Conservation (phyloP, 495 filamentous ascomycete species). For the Rostrohypoxylon terebratum region DNA sequence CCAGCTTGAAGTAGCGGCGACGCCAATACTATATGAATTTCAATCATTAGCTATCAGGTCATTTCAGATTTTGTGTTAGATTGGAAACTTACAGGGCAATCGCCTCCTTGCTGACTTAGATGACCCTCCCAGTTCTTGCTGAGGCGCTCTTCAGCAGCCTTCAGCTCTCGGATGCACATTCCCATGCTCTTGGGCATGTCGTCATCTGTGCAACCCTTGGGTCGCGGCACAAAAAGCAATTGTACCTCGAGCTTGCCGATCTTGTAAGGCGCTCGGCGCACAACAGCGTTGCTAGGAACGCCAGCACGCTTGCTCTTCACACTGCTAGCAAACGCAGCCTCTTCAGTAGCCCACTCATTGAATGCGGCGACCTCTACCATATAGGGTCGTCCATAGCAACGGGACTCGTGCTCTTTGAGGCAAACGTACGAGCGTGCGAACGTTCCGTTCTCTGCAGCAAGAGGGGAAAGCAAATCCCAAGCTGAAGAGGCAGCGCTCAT, state of each 20-base stretch:
- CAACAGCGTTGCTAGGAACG: slow-evolving; percentile 65
- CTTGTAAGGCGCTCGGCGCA: slow-evolving; percentile 86
- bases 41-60: slow-evolving; percentile 22
- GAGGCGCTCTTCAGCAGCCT: slow-evolving; percentile 81
- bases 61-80: background rate
- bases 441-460: slow-evolving; percentile 90
- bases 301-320: slow-evolving; percentile 85
- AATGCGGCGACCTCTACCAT: slow-evolving; percentile 90
- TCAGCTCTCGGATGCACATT: slow-evolving; percentile 89
- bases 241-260: slow-evolving; percentile 94
- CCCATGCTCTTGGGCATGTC: slow-evolving; percentile 99
- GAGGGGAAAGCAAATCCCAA: slow-evolving; percentile 87
- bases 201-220: slow-evolving; percentile 86
- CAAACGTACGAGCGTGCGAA: slow-evolving; percentile 94
- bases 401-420: slow-evolving; percentile 88
- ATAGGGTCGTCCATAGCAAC: slow-evolving; percentile 87
- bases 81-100: slow-evolving; percentile 85
- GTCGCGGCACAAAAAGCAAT: slow-evolving; percentile 91
- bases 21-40: slow-evolving; percentile 87
- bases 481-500: slow-evolving; percentile 68
- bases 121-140: slow-evolving; percentile 84
- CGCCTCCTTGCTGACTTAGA: slow-evolving; percentile 94
- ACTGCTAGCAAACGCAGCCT: slow-evolving; percentile 72
- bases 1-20: slow-evolving; percentile 94
- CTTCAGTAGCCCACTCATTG: slow-evolving; percentile 97